A percentile compares a stretch with the other conserved stretches of the same genome.
phyloP scores from a whole-genome alignment of 257 asterid genomes.

The Salvia rosmarinus region DNA sequence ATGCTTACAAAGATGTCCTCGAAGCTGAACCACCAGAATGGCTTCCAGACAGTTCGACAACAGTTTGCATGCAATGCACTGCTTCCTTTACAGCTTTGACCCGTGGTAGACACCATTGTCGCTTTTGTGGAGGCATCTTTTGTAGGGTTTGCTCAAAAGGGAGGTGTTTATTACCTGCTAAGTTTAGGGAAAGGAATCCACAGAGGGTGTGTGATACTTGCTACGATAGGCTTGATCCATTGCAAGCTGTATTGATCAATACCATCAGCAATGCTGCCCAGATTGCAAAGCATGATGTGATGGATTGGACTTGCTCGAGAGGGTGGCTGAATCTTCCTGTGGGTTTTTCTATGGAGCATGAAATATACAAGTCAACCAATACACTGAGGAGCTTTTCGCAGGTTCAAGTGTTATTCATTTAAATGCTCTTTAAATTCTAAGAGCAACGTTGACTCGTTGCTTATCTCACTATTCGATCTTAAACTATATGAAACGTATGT shows the following conservation, averaged over 20 bases:
- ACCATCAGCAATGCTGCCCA: slow-evolving; percentile 91
- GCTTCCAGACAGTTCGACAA: slow-evolving; percentile 91
- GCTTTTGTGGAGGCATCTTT: slow-evolving; percentile 94
- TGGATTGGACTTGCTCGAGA: slow-evolving; percentile 96
- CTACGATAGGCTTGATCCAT: slow-evolving; percentile 95
- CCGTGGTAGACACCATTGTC: slow-evolving; percentile 98
- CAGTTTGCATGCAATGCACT: slow-evolving; percentile 87
- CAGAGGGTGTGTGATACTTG: slow-evolving; percentile 98
- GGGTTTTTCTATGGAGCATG: slow-evolving; percentile 96
- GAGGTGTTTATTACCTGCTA: slow-evolving; percentile 80
- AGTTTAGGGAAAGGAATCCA: slow-evolving; percentile 92
- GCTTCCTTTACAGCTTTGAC: slow-evolving; percentile 88
- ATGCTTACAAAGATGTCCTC: slow-evolving; percentile 77
- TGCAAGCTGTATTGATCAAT: slow-evolving; percentile 83
- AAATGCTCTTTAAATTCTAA: not conserved
- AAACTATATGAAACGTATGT: slow-evolving; percentile 7
- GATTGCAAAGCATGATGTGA: slow-evolving; percentile 93
- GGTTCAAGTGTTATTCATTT: slow-evolving; percentile 47
- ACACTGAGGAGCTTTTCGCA: slow-evolving; percentile 75
- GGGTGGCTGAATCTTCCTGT: slow-evolving; percentile 98
- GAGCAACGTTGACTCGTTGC: not conserved
- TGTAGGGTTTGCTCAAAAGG: slow-evolving; percentile 95
- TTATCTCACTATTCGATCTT: slow-evolving; percentile 15
- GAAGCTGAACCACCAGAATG: slow-evolving; percentile 99
- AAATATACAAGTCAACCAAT: slow-evolving; percentile 81